Conservation (phyloP, 23 red algal species). For the Gracilaria domingensis region DNA sequence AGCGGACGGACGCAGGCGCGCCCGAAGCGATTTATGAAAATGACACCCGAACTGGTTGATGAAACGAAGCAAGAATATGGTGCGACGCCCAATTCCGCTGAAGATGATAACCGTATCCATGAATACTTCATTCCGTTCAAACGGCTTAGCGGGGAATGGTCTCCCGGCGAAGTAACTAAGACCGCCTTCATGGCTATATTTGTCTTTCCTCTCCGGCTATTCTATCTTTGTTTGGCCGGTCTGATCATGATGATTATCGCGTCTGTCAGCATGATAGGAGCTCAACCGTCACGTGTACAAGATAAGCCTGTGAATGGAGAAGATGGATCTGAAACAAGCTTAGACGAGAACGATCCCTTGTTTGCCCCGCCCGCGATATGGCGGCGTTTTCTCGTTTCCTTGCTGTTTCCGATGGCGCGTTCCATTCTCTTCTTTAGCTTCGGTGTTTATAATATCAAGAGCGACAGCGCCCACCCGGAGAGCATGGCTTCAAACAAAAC, state of each 20-base stretch:
- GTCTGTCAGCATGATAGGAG: slow-evolving; percentile 32
- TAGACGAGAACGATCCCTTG: slow-evolving; percentile 24
- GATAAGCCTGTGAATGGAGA: not conserved
- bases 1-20: not conserved
- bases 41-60: not conserved
- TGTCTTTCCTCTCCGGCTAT: slow-evolving; percentile 66
- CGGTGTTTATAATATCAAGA: slow-evolving; percentile 66
- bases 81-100: not conserved
- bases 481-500: not conserved
- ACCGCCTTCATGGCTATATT: slow-evolving; percentile 52
- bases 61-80: not conserved
- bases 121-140: slow-evolving; percentile 61
- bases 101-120: slow-evolving; percentile 27
- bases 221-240: slow-evolving; percentile 50
- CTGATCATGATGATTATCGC: slow-evolving; percentile 36
- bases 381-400: slow-evolving; percentile 50
- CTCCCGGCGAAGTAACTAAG: slow-evolving; percentile 52
- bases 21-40: not conserved
- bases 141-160: slow-evolving; percentile 58
- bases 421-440: slow-evolving; percentile 71
- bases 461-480: not conserved
- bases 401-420: slow-evolving; percentile 61
- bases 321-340: not conserved
- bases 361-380: slow-evolving; percentile 47
- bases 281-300: not conserved